Base-by-base conservation (phyloP, 805 yeast species). In the Nakazawaea sp. region DNA sequence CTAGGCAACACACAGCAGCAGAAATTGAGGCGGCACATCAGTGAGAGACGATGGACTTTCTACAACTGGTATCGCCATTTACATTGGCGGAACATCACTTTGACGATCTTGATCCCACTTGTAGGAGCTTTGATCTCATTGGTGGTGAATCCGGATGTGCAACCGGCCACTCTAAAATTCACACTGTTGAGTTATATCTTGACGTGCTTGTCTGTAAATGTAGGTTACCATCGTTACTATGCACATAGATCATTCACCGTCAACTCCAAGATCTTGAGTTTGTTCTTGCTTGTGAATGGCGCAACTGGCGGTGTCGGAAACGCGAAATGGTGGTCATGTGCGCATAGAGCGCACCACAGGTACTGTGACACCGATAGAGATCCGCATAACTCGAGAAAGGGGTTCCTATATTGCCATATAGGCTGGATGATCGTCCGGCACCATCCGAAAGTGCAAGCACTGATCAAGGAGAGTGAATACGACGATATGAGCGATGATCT, bases 341-440 rank as follows among this genome's bases (percentile, higher is more conserved):
- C 84, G 32, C 97, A 89, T 63, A 66, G 95, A 42, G 88, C 92
- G 4, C 97, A 89, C 61, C 97, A 89, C 59, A 75, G 90, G 41
- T 84, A 72, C 56, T 80, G 92, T 30, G 96, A 89, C 53, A 81
- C 94, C 0, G 95, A 85, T 43, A 70, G 72, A 49, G 97, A 89
- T 57, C 97, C 97, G 1, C 87, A 85, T 59, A 78, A 78, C 51
- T 80, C 83, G 27, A 74, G 89, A 52, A 70, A 83, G 42, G 96
- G 97, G 0, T 70, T 87, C 48, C 59, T 72, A 50, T 88, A 77
- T 72, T 77, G 90, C 24, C 96, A 88, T 59, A 66, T 87, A 61
- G 97, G 96, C 3, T 89, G 96, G 95, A 70, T 84, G 62, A 53
- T 87, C 24, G 64, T 81, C 42, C 70, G 70, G 46, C 88, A 85